These are phyloP conservation scores for Talaromyces sp. DNA, from an alignment of 2,329 filamentous ascomycete species.

Conservation along the genomic window DNA sequence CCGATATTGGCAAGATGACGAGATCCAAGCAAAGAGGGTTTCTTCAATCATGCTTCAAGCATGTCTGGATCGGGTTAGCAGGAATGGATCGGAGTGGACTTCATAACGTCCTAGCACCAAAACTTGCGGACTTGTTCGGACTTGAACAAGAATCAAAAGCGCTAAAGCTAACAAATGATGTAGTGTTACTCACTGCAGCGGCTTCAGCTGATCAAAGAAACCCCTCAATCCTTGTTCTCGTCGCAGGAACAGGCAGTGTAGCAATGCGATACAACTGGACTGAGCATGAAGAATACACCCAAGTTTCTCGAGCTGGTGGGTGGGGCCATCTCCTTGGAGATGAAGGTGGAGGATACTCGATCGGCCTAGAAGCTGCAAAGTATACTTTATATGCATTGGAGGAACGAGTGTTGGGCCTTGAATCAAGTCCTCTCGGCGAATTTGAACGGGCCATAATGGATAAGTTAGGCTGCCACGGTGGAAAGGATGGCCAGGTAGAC, in stretches of 20 bases:
- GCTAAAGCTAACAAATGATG: slow-evolving; percentile 44
- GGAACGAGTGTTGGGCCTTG: slow-evolving; percentile 20
- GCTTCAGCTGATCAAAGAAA: slow-evolving; percentile 16
- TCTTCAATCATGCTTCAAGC: slow-evolving; percentile 24
- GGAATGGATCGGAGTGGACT: slow-evolving; percentile 44
- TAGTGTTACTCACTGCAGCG: slow-evolving; percentile 41
- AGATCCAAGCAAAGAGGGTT: slow-evolving; percentile 4
- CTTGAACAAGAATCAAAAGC: slow-evolving; percentile 17
- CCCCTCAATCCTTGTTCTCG: slow-evolving; percentile 37
- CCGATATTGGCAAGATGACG: neutral
- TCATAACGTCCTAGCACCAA: slow-evolving; percentile 27
- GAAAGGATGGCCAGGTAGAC: slow-evolving; percentile 7
- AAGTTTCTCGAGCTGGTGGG: slow-evolving; percentile 44
- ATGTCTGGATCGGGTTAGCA: slow-evolving; percentile 46
- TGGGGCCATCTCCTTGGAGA: slow-evolving; percentile 51
- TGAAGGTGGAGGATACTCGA: slow-evolving; percentile 47
- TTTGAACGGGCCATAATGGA: slow-evolving; percentile 19
- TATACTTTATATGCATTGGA: slow-evolving; percentile 37
- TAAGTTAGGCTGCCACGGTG: slow-evolving; percentile 11
- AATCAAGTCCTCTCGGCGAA: neutral
- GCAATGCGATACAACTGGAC: slow-evolving; percentile 42
- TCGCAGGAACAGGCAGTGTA: slow-evolving; percentile 50
- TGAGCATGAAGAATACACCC: slow-evolving; percentile 19
- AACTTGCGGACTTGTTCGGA: slow-evolving; percentile 32
- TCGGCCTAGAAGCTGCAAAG: slow-evolving; percentile 43